Evolutionary conservation across 192 early-diverging fungal species (phyloP).

Genomic region (Mortierella hygrophila): DNA sequence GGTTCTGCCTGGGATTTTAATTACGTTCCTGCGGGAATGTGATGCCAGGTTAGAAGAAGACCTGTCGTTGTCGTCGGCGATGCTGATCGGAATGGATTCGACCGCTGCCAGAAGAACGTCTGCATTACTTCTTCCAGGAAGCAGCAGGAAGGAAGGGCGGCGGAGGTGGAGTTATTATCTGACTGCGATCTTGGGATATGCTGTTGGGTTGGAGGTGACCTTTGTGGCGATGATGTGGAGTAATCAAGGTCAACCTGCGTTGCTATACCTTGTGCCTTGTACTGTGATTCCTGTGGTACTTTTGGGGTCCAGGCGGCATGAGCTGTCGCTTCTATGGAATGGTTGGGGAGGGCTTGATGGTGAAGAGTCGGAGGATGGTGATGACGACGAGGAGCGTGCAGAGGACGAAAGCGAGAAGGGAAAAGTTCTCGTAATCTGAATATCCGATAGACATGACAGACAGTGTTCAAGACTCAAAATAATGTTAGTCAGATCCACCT

Average conservation of each 20-base stretch:
- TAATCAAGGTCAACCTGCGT: slow-evolving; percentile 50
- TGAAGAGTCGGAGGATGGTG: neutral
- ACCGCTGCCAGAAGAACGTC: neutral
- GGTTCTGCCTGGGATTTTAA: slow-evolving; percentile 51
- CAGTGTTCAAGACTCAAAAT: neutral
- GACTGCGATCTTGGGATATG: slow-evolving; percentile 50
- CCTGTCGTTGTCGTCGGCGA: neutral
- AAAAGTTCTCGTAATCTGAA: neutral
- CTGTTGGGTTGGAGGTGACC: slow-evolving; percentile 50
- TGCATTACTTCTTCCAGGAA: neutral
- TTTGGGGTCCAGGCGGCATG: slow-evolving; percentile 42
- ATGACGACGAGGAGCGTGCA: slow-evolving; percentile 1
- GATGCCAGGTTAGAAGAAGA: slow-evolving; percentile 53
- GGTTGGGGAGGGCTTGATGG: slow-evolving; percentile 44
- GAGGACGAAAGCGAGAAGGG: slow-evolving; percentile 7
- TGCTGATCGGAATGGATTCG: neutral
- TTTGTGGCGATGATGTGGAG: slow-evolving; percentile 61
- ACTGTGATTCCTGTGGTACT: slow-evolving; percentile 49
- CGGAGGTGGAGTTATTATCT: slow-evolving; percentile 54
- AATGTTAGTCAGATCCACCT: neutral
- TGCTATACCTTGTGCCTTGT: slow-evolving; percentile 54
- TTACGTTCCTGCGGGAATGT: slow-evolving; percentile 51
- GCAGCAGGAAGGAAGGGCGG: neutral
- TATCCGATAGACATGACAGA: neutral
- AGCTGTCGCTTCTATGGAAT: slow-evolving; percentile 52